phyloP scores from a whole-genome alignment of 495 filamentous ascomycete species.

The Xylaria venustula region DNA sequence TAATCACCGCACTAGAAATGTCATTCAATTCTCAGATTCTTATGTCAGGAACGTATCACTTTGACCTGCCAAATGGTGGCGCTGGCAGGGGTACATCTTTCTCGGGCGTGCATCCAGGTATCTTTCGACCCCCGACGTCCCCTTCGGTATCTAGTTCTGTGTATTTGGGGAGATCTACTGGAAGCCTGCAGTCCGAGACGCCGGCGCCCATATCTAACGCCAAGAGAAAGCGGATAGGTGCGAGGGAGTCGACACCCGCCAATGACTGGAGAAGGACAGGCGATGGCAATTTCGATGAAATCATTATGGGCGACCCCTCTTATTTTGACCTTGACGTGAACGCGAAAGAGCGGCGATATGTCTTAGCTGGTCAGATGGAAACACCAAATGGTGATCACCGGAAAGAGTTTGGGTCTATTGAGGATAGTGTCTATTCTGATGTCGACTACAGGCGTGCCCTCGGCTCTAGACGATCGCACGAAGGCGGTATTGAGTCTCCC shows the following conservation, averaged over 20 bases:
- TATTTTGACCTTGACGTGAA: constrained; percentile 19
- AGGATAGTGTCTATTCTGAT: constrained; percentile 55
- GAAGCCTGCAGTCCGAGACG: constrained; percentile 46
- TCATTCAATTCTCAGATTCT: constrained; percentile 41
- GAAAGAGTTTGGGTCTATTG: constrained; percentile 48
- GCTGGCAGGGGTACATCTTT: constrained; percentile 30
- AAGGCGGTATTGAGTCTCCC: constrained; percentile 28
- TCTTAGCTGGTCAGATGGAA: constrained; percentile 63
- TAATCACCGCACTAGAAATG: constrained; percentile 27
- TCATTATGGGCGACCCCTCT: constrained; percentile 1
- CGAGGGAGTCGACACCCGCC: constrained; percentile 30
- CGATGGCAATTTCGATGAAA: constrained; percentile 25
- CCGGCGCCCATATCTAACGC: constrained; percentile 24
- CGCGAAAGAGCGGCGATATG: constrained; percentile 33
- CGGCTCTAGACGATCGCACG: constrained; percentile 33
- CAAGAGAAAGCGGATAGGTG: constrained; percentile 42
- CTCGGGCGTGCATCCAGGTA: constrained; percentile 54
- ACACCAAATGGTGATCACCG: constrained; percentile 51
- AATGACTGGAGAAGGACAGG: constrained; percentile 31
- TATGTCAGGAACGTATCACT: constrained; percentile 51
- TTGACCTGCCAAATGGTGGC: constrained; percentile 37
- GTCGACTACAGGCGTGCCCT: constrained; percentile 51
- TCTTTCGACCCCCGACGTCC: constrained; percentile 71
- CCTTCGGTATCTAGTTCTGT: constrained; percentile 60
- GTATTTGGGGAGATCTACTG: constrained; percentile 55